These are phyloP conservation scores for Lachnellula suecica DNA, from an alignment of 2,329 filamentous ascomycete genomes.

Conservation along the genomic window DNA sequence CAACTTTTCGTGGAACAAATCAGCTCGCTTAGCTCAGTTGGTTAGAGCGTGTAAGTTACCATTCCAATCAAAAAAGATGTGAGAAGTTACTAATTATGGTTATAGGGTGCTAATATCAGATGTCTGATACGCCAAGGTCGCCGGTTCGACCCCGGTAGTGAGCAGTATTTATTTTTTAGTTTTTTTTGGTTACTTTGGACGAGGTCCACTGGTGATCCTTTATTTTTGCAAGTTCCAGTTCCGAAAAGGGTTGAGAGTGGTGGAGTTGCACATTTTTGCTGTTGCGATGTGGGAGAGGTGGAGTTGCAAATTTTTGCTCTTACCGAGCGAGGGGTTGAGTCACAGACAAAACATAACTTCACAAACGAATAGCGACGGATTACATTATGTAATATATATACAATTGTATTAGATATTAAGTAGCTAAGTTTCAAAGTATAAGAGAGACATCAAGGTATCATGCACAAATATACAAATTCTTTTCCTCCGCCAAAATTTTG, in stretches of 20 bases:
- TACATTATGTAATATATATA: not conserved
- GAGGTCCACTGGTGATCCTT: too few species aligned
- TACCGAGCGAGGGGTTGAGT: not conserved
- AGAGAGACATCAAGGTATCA: not conserved
- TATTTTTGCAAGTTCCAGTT: too few species aligned
- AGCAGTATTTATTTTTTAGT: not conserved
- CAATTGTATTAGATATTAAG: not conserved
- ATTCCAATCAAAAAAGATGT: not conserved
- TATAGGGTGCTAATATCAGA: not conserved
- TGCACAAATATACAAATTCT: not conserved
- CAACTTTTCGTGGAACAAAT: not conserved
- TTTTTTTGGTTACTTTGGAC: not conserved
- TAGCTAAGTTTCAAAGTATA: not conserved
- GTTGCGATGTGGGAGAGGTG: not conserved
- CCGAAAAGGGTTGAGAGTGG: too few species aligned
- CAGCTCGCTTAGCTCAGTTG: not conserved
- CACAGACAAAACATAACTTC: not conserved
- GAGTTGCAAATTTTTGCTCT: not conserved
- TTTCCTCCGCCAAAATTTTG: not conserved
- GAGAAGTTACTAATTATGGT: not conserved
- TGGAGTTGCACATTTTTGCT: not conserved
- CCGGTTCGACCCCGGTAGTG: not conserved
- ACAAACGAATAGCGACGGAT: too few species aligned
- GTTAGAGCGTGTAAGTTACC: not conserved
- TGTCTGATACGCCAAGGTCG: not conserved